phyloP scores from a whole-genome alignment of 2,329 filamentous ascomycete genomes.

The Cylindrodendrum hubeiense region DNA sequence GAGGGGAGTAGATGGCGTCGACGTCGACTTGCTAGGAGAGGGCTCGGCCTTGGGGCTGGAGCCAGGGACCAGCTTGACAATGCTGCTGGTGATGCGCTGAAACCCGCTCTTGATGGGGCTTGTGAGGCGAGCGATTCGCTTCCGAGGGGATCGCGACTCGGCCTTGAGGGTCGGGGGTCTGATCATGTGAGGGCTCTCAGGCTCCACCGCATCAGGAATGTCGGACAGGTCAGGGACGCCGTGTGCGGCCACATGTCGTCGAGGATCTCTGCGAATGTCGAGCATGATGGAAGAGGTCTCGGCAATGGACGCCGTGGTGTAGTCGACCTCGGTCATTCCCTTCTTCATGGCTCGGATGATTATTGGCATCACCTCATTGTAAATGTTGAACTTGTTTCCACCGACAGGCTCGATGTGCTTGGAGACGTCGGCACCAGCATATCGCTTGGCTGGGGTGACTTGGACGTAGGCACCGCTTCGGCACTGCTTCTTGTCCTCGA shows the following conservation, averaged over 20 bases:
- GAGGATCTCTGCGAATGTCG: conserved; percentile 35
- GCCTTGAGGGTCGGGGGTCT: conserved; percentile 36
- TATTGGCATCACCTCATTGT: conserved; percentile 42
- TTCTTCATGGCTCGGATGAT: conserved; percentile 37
- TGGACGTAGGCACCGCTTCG: conserved; percentile 25
- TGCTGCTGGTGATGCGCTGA: conserved; percentile 44
- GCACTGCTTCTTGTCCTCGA: conserved; percentile 24
- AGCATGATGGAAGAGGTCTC: conserved; percentile 38
- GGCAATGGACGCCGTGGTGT: conserved; percentile 43
- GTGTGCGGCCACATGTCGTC: conserved; percentile 36
- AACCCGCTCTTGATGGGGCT: conserved; percentile 43
- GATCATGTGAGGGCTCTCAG: conserved; percentile 41
- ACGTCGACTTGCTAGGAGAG: conserved; percentile 48
- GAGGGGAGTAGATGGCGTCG: conserved; percentile 44
- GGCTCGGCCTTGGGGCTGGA: conserved; percentile 38
- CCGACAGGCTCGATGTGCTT: conserved; percentile 29
- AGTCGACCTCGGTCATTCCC: conserved; percentile 40
- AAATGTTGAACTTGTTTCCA: conserved; percentile 45
- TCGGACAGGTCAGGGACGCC: conserved; percentile 43
- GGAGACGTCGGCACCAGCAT: conserved; percentile 29
- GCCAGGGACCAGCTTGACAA: conserved; percentile 47
- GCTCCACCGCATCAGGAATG: conserved; percentile 47
- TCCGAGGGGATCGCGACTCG: conserved; percentile 48
- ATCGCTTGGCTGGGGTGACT: conserved; percentile 47
- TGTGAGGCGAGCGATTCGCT: conserved; percentile 43